phyloP scores from a whole-genome alignment of 306 rosid genomes.

The Quercus gilva region DNA sequence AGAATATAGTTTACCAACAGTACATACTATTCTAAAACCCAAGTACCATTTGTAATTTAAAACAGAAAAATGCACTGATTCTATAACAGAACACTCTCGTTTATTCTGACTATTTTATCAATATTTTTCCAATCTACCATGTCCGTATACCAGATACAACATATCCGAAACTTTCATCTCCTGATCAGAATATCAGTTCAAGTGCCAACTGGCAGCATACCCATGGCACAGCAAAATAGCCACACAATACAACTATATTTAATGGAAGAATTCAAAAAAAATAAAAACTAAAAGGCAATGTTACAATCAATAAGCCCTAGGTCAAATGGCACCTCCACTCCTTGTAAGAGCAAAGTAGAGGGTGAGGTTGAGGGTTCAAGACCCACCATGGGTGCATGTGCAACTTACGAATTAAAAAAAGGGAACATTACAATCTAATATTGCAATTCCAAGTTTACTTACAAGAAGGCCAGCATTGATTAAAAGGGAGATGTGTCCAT shows the following conservation, averaged over 20 bases:
- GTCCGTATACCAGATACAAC: not conserved
- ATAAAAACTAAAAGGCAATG: too few species aligned
- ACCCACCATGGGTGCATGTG: not conserved
- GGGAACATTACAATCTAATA: not conserved
- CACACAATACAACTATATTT: not conserved
- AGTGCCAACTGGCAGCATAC: not conserved
- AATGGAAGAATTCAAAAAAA: not conserved
- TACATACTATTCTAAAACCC: too few species aligned
- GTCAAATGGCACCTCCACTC: too few species aligned
- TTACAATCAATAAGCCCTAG: too few species aligned
- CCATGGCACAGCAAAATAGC: not conserved
- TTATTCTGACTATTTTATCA: not conserved
- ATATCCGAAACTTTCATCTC: not conserved
- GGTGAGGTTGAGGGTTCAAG: too few species aligned
- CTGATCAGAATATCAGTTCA: not conserved
- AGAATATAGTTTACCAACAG: too few species aligned
- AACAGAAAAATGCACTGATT: too few species aligned
- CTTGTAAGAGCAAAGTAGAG: too few species aligned
- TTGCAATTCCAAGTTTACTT: conserved; percentile 38
- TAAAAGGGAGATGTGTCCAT: conserved; percentile 71
- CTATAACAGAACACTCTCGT: not conserved
- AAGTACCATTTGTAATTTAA: too few species aligned
- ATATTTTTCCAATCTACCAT: not conserved
- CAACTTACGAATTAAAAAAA: not conserved
- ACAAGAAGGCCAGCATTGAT: conserved; percentile 84